Evolutionary conservation across 805 yeast genomes (phyloP), one percentile per base, ranked within the genome.

Genomic region (Starmerella floricola): DNA sequence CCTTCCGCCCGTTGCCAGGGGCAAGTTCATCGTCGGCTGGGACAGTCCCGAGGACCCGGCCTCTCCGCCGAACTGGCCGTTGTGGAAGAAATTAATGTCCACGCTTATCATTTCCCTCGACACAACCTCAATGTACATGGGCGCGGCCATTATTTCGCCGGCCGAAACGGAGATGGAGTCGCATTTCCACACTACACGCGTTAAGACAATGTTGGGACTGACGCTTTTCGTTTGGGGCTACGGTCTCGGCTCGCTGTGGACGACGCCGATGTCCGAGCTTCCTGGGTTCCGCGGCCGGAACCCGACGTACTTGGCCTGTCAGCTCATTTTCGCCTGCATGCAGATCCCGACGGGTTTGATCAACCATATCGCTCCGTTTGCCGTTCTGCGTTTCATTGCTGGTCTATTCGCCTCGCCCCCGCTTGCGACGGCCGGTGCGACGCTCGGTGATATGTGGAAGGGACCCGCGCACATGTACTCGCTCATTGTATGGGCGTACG

Each of bases 391-490:
- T 40, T 69, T 76, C 46, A 48, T 76, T 17, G 62, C 68, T 15
- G 81, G 82, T 2, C 49, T 76, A 20, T 66, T 73, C 43, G 71
- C 77, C 12, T 65, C 75, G 3, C 79, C 81, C 2, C 64, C 73
- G 21, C 53, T 75, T 34, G 68, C 76, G 1, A 72, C 75, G 20
- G 79, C 78, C 36, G 79, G 74, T 45, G 80, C 77, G 12, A 62
- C 73, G 4, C 55, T 74, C 35, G 68, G 71, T 27, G 81, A 76
- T 55, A 58, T 75, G 35, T 55, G 68, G 18, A 36, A 56, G 3
- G 55, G 63, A 10, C 65, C 72, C 5, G 59, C 61, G 42, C 55
- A 66, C 30, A 73, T 78, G 3, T 48, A 66, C 19, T 68, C 70
- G 4, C 58, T 75, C 39, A 71, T 71, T 6, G 46, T 62, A 4